phyloP scores from a whole-genome alignment of 2,329 filamentous ascomycete species.

The Xylariaceae sp. region DNA sequence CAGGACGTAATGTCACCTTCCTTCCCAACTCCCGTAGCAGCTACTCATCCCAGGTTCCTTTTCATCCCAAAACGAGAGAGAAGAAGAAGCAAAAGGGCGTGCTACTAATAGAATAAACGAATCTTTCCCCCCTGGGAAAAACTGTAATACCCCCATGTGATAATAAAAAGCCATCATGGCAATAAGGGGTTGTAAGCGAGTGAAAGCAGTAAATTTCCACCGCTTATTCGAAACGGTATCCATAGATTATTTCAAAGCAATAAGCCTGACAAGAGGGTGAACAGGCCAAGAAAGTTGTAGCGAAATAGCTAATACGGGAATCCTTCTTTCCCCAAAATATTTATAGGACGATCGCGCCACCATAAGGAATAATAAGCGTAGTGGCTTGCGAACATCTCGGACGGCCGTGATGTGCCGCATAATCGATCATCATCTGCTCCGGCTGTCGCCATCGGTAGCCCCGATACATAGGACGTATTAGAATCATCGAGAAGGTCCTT shows the following conservation, averaged over 20 bases:
- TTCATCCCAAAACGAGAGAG: too few relatives aligned
- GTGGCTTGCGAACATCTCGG: not conserved
- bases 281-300: constrained; percentile 12
- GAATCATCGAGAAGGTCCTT: constrained; percentile 34
- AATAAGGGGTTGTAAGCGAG: not conserved
- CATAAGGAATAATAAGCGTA: not conserved
- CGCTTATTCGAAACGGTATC: constrained; percentile 27
- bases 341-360: not conserved
- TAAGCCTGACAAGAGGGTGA: not conserved
- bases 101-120: too few relatives aligned
- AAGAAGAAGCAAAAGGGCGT: too few relatives aligned
- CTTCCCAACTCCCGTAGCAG: too few relatives aligned
- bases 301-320: not conserved
- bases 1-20: too few relatives aligned
- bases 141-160: not conserved
- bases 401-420: not conserved
- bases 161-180: not conserved
- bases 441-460: not conserved
- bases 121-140: not conserved
- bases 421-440: not conserved
- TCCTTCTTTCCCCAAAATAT: constrained; percentile 1
- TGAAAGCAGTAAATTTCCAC: not conserved
- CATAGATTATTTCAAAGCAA: constrained; percentile 21
- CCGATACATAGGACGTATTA: not conserved
- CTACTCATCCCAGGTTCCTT: too few relatives aligned